Evolutionary conservation across 1,284 basidiomycete genomes (phyloP).

Genomic region (Moesziomyces sp.): DNA sequence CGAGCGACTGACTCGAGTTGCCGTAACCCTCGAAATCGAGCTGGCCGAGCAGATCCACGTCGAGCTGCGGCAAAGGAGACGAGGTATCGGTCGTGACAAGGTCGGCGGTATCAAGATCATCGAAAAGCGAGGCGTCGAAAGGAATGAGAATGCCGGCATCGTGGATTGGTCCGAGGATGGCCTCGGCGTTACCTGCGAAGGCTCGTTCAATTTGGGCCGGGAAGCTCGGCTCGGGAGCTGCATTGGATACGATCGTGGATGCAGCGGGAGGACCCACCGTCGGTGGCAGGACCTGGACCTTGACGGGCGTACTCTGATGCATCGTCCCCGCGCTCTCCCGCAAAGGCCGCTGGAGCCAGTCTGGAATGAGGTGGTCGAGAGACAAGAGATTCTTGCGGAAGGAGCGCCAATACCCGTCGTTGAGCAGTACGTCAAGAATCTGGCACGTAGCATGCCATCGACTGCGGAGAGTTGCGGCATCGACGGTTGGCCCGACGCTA

Average conservation of each 20-base stretch:
- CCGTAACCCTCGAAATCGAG: conserved; percentile 39
- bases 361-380: conserved; percentile 32
- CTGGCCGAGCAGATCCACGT: conserved; percentile 39
- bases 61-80: conserved; percentile 25
- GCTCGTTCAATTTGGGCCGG: conserved; percentile 1
- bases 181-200: neutral
- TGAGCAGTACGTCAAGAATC: conserved; percentile 39
- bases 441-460: conserved; percentile 37
- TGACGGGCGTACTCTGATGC: neutral
- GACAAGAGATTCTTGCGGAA: conserved; percentile 35
- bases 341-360: conserved; percentile 29
- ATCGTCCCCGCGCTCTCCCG: conserved; percentile 3
- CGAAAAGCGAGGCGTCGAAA: conserved; percentile 23
- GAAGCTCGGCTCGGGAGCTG: neutral
- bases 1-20: conserved; percentile 35
- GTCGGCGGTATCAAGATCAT: conserved; percentile 9
- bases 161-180: conserved; percentile 1
- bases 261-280: neutral
- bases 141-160: conserved; percentile 4
- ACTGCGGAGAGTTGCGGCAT: conserved; percentile 16
- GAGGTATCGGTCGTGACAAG: conserved; percentile 5
- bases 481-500: neutral
- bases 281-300: neutral
- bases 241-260: neutral
- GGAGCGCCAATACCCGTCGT: conserved; percentile 43